Conservation (phyloP, 2,329 filamentous ascomycete species). For the Lachnellula cervina region DNA sequence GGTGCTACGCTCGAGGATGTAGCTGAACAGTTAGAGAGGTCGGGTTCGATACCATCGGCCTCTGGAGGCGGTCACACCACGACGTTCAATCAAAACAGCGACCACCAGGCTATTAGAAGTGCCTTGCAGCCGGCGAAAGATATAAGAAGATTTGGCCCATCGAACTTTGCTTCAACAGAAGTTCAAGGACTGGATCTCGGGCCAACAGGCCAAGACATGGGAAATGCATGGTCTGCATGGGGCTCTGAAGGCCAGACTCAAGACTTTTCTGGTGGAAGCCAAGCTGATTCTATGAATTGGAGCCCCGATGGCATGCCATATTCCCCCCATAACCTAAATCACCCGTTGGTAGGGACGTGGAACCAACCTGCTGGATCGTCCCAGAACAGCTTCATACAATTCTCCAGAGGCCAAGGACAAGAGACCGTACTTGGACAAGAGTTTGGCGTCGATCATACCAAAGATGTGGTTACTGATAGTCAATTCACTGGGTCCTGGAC, state of each 20-base stretch:
- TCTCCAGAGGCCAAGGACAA: constrained; percentile 39
- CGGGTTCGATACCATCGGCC: constrained; percentile 27
- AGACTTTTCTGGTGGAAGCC: neutral
- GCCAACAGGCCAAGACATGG: neutral
- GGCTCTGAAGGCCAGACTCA: neutral
- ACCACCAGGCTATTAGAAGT: constrained; percentile 19
- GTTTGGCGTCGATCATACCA: constrained; percentile 55
- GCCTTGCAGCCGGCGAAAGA: constrained; percentile 34
- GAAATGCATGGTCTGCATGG: constrained; percentile 11
- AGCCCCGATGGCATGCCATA: constrained; percentile 11
- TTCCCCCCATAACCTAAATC: constrained; percentile 34
- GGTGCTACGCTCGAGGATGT: constrained; percentile 53
- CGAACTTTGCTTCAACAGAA: constrained; percentile 44
- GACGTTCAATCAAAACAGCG: constrained; percentile 35
- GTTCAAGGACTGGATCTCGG: constrained; percentile 13
- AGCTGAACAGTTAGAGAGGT: constrained; percentile 47
- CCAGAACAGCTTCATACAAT: constrained; percentile 11
- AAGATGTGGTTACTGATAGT: constrained; percentile 58
- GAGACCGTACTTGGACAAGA: constrained; percentile 56
- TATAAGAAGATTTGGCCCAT: constrained; percentile 43
- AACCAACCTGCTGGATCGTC: constrained; percentile 10
- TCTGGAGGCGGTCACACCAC: constrained; percentile 24
- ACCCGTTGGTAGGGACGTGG: constrained; percentile 42
- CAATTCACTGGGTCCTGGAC: constrained; percentile 68
- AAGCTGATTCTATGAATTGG: constrained; percentile 31